phyloP scores from a whole-genome alignment of 495 filamentous ascomycete species.

The Penicillium lagena region DNA sequence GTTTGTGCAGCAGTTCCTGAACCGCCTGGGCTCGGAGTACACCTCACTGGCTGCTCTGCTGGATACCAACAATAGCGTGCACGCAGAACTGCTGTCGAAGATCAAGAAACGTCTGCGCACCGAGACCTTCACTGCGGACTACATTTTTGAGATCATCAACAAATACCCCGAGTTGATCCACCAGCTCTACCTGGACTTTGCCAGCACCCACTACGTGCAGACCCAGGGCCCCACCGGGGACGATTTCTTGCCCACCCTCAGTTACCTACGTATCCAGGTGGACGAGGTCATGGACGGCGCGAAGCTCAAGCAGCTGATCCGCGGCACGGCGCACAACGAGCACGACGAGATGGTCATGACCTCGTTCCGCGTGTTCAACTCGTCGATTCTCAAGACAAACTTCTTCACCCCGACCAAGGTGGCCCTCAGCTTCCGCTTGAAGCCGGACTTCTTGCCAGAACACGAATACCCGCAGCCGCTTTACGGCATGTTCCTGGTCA shows the following conservation, averaged over 20 bases:
- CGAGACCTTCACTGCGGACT: constrained; percentile 96
- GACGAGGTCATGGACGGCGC: constrained; percentile 72
- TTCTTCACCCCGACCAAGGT: constrained; percentile 99
- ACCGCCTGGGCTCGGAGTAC: constrained; percentile 90
- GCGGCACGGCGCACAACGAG: constrained; percentile 77
- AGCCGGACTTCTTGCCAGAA: constrained; percentile 81
- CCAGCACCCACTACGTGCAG: constrained; percentile 82
- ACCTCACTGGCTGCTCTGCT: constrained; percentile 76
- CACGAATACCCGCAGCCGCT: constrained; percentile 90
- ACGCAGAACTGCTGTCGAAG: constrained; percentile 88
- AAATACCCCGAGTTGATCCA: constrained; percentile 85
- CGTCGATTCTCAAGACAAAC: constrained; percentile 88
- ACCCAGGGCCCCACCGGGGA: constrained; percentile 64
- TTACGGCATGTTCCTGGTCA: constrained; percentile 97
- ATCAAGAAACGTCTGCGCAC: constrained; percentile 92
- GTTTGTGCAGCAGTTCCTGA: constrained; percentile 94
- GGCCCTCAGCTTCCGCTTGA: constrained; percentile 89
- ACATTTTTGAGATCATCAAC: constrained; percentile 94
- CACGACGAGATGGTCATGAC: constrained; percentile 98
- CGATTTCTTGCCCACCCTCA: constrained; percentile 75
- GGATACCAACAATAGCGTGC: constrained; percentile 70
- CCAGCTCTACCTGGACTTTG: constrained; percentile 85
- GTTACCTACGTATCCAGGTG: constrained; percentile 64
- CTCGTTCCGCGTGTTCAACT: constrained; percentile 94
- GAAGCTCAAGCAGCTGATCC: constrained; percentile 74